Evolutionary conservation across 768 basidiomycete genomes (phyloP).

Genomic region (Hericium coralloides): DNA sequence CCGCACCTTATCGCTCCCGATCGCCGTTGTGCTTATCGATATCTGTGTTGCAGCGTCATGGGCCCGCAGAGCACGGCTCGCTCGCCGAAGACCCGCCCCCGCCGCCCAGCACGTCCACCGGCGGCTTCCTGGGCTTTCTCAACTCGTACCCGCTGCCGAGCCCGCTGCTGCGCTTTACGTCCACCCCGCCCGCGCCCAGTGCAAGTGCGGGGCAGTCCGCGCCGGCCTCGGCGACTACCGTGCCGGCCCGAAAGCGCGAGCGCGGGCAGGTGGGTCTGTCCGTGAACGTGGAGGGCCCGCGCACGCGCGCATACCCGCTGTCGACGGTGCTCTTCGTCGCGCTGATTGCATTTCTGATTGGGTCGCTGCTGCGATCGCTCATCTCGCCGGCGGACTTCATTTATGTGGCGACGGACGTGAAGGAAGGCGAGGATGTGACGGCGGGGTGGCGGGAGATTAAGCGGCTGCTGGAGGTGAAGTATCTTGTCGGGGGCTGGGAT

Average conservation of each 20-base stretch:
- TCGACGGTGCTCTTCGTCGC: conserved; percentile 66
- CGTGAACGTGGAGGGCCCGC: conserved; percentile 1
- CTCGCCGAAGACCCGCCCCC: conserved; percentile 13
- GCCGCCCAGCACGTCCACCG: conserved; percentile 17
- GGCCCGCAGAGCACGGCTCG: conserved; percentile 15
- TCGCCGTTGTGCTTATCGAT: neutral
- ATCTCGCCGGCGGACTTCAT: conserved; percentile 89
- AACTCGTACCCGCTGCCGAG: conserved; percentile 45
- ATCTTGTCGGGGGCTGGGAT: conserved; percentile 79
- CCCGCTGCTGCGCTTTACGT: conserved; percentile 44
- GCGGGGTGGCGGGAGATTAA: conserved; percentile 80
- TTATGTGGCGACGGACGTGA: conserved; percentile 56
- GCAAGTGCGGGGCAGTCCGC: conserved; percentile 7
- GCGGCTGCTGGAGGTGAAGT: conserved; percentile 74
- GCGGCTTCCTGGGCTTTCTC: conserved; percentile 51
- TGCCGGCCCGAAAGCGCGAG: conserved; percentile 1
- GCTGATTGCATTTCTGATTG: conserved; percentile 84
- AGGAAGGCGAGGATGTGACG: conserved; percentile 41
- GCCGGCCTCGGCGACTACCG: conserved; percentile 9
- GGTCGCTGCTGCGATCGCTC: conserved; percentile 81
- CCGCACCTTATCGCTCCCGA: neutral
- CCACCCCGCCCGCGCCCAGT: conserved; percentile 6
- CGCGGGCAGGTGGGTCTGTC: neutral
- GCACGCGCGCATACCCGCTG: conserved; percentile 28
- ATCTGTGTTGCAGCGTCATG: neutral